phyloP scores from a whole-genome alignment of 140 eudicot species.

The Erigeron philadelphicus region DNA sequence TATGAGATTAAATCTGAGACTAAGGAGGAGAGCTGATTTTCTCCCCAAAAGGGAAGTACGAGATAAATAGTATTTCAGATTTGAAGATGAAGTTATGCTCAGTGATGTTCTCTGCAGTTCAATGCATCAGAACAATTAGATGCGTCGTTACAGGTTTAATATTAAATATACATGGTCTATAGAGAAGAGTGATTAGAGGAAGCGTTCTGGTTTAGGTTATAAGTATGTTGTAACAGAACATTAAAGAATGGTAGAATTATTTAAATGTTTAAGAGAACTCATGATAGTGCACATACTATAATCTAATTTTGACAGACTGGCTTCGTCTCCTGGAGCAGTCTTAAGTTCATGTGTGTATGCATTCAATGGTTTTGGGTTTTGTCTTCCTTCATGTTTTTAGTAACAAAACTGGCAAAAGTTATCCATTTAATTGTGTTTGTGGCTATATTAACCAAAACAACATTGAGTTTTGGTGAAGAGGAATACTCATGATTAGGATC shows the following conservation, averaged over 20 bases:
- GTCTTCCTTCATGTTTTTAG: background rate
- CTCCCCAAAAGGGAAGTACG: conserved; percentile 76
- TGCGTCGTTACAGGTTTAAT: background rate
- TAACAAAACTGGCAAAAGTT: background rate
- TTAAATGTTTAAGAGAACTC: background rate
- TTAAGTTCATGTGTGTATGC: too few relatives aligned
- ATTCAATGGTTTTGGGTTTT: too few relatives aligned
- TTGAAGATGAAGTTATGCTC: background rate
- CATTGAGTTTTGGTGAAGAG: too few relatives aligned
- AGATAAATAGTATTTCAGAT: conserved; percentile 42
- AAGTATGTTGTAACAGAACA: background rate
- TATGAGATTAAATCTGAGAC: conserved; percentile 47
- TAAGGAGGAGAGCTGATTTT: conserved; percentile 56
- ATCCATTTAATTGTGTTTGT: background rate
- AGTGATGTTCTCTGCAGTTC: background rate
- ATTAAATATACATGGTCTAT: background rate
- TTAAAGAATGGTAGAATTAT: background rate
- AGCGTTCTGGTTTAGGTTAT: background rate
- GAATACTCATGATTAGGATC: too few relatives aligned
- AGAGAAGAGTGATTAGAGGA: background rate
- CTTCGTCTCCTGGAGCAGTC: too few relatives aligned
- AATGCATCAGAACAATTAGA: background rate
- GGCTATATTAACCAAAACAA: too few relatives aligned
- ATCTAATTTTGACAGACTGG: background rate
- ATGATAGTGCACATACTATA: background rate